phyloP scores from a whole-genome alignment of 257 asterid species.

The Solanum ossicruentum region DNA sequence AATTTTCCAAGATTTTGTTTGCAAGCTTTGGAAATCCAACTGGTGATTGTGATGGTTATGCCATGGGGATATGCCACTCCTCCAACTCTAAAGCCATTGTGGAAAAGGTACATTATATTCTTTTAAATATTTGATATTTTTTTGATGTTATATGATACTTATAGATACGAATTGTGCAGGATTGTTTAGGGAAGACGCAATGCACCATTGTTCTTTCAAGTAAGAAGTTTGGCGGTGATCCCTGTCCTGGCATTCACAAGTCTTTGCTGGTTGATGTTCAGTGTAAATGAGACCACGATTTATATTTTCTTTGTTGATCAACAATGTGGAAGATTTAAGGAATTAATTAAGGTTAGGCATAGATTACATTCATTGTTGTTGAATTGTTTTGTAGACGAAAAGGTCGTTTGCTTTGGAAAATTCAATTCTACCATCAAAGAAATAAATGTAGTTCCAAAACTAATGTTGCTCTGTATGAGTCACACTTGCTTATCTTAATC shows the following conservation, averaged over 20 bases:
- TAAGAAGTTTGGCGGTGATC: conserved; percentile 42
- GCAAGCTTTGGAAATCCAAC: neutral
- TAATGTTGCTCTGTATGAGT: no score
- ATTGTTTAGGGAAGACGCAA: conserved; percentile 41
- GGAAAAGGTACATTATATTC: conserved; percentile 28
- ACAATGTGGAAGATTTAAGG: neutral
- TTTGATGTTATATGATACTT: no score
- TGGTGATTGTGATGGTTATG: conserved; percentile 37
- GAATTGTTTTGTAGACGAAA: no score
- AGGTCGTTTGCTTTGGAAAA: neutral
- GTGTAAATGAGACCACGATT: conserved; percentile 22
- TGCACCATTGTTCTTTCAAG: conserved; percentile 35
- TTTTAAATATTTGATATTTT: no score
- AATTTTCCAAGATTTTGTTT: neutral
- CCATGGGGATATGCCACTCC: conserved; percentile 40
- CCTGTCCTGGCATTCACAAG: conserved; percentile 43
- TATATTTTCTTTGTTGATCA: neutral
- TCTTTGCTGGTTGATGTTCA: conserved; percentile 41
- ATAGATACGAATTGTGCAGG: conserved; percentile 11
- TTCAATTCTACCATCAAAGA: no score
- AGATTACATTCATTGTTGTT: neutral
- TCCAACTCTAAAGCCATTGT: conserved; percentile 31
- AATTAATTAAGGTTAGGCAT: neutral
- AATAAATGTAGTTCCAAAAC: no score
- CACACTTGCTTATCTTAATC: no score